Conservation (phyloP, 2,329 filamentous ascomycete species). For the Dothideomycetes sp. region DNA sequence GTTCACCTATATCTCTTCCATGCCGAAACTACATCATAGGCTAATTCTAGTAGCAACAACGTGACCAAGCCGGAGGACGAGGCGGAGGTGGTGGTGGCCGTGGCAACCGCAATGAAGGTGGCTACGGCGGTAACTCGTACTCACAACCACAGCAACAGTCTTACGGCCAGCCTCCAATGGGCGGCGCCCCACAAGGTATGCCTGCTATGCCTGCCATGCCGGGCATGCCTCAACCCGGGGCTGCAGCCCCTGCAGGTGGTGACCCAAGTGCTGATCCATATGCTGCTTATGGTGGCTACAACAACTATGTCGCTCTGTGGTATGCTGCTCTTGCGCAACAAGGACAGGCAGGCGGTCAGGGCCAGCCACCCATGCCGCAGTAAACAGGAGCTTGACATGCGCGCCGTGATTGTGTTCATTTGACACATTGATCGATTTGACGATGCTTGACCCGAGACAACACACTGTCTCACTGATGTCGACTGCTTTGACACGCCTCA, state of each 20-base stretch:
- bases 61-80: conserved; percentile 12
- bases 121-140: conserved; percentile 18
- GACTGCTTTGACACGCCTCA: conserved; percentile 6
- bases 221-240: conserved; percentile 11
- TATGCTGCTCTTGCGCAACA: conserved; percentile 57
- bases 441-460: neutral
- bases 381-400: conserved; percentile 4
- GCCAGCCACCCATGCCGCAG: conserved; percentile 8
- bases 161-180: conserved; percentile 11
- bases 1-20: conserved; percentile 1
- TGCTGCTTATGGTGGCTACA: conserved; percentile 72
- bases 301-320: conserved; percentile 71
- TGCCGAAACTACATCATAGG: neutral
- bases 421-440: neutral
- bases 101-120: conserved; percentile 20
- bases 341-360: conserved; percentile 23
- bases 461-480: neutral
- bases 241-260: conserved; percentile 39
- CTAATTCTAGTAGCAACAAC: conserved; percentile 11
- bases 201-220: conserved; percentile 13
- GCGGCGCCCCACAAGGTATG: conserved; percentile 4
- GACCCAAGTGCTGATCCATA: conserved; percentile 51
- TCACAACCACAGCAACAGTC: conserved; percentile 29
- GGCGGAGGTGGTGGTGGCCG: conserved; percentile 4
- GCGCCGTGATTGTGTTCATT: conserved; percentile 5